Conservation (phyloP, 257 asterid species). For the Plantago ovata region DNA sequence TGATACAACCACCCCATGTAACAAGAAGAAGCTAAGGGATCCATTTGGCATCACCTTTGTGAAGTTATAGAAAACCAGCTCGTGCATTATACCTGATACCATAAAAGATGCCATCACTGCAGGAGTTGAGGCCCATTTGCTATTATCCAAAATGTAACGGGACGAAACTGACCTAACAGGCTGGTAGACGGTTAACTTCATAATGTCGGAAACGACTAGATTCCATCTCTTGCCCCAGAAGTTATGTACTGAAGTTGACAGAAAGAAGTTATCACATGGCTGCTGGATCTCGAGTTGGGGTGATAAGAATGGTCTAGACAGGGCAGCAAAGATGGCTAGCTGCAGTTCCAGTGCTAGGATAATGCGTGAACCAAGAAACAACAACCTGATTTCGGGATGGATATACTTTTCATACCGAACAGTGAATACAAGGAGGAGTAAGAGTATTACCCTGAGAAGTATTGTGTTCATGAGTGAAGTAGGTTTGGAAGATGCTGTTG, state of each 20-base stretch:
- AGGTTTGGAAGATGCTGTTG: not conserved
- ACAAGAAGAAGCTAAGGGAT: constrained; percentile 34
- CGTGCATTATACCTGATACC: constrained; percentile 69
- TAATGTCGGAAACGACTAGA: constrained; percentile 39
- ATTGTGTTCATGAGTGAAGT: constrained; percentile 12
- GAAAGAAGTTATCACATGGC: constrained; percentile 40
- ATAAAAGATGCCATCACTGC: constrained; percentile 39
- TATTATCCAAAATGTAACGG: not conserved
- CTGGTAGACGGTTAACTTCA: constrained; percentile 30
- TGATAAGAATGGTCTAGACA: constrained; percentile 10
- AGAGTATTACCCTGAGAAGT: constrained; percentile 21
- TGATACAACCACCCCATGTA: constrained; percentile 39
- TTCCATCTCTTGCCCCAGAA: constrained; percentile 75
- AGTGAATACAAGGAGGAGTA: constrained; percentile 15
- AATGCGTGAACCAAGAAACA: constrained; percentile 36
- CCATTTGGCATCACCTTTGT: constrained; percentile 46
- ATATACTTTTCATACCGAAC: constrained; percentile 24
- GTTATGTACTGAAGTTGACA: constrained; percentile 51
- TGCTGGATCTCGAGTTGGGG: constrained; percentile 42
- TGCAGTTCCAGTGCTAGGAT: constrained; percentile 37
- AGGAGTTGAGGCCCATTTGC: constrained; percentile 23
- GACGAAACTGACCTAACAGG: constrained; percentile 23
- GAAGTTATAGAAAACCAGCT: constrained; percentile 43
- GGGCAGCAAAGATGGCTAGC: constrained; percentile 24
- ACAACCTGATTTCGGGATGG: constrained; percentile 26